Percentiles rank a stretch among this genome's conserved stretches.
Conservation (phyloP, 2,329 filamentous ascomycete genomes). For the Penicillium sp. region DNA sequence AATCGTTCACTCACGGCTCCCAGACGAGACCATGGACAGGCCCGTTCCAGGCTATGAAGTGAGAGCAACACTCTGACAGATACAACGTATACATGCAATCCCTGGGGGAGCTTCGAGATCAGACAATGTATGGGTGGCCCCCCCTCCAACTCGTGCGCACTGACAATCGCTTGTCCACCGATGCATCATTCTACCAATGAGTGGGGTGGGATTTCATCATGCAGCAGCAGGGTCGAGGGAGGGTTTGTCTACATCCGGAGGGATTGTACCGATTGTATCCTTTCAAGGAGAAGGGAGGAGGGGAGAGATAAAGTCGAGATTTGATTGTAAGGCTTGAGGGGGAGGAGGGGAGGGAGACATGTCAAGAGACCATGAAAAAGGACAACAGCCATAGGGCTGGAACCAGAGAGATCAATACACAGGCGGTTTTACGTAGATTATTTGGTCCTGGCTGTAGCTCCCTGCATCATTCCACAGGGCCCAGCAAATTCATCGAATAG, state of each 20-base stretch:
- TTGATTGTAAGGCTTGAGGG: background rate
- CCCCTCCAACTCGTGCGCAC: constrained; percentile 26
- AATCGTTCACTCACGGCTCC: background rate
- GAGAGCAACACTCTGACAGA: too few relatives aligned
- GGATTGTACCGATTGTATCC: background rate
- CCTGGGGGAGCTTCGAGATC: constrained; percentile 1
- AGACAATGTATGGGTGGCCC: constrained; percentile 4
- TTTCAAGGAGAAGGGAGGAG: background rate
- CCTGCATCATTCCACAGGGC: constrained; percentile 11
- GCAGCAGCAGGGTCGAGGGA: constrained; percentile 4
- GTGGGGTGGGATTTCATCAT: background rate
- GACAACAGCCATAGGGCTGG: background rate
- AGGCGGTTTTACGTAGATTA: background rate
- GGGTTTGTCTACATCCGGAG: constrained; percentile 6
- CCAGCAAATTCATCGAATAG: background rate
- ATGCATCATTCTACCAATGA: background rate
- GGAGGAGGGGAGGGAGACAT: background rate
- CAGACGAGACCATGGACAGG: background rate
- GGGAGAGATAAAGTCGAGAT: background rate
- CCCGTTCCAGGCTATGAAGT: too few relatives aligned
- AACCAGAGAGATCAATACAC: background rate
- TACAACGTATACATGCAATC: background rate
- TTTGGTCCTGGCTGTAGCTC: background rate
- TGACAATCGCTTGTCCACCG: constrained; percentile 17
- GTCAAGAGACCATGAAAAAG: background rate